A percentile compares a stretch with the other conserved stretches of the same genome.
These are phyloP conservation scores for Backusella tarrabulga DNA, from an alignment of 192 early-diverging fungal species.

Conservation along the genomic window DNA sequence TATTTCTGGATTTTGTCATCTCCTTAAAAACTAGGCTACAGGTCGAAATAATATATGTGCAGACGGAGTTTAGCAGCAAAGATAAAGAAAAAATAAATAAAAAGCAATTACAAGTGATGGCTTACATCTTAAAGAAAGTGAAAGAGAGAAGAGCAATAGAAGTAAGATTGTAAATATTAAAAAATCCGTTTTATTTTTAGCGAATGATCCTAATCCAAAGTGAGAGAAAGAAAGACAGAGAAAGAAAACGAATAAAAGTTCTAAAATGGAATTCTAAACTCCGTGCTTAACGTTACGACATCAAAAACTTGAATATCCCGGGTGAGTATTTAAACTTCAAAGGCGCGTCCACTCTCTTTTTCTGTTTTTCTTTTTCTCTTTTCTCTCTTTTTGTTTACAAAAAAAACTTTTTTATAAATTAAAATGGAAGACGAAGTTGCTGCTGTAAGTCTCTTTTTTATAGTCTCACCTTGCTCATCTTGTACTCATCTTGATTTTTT, in stretches of 20 bases:
- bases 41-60: too few relatives aligned
- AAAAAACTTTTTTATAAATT: conserved; percentile 3
- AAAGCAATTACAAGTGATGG: background rate
- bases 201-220: background rate
- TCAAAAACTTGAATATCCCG: background rate
- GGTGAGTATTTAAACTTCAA: background rate
- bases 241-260: background rate
- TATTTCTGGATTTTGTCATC: too few relatives aligned
- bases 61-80: too few relatives aligned
- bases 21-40: too few relatives aligned
- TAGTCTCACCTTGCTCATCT: background rate
- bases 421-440: conserved; percentile 82
- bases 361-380: conserved; percentile 4
- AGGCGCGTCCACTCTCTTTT: background rate
- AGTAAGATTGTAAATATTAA: background rate
- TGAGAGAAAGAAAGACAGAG: background rate
- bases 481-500: background rate
- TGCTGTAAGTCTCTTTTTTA: conserved; percentile 61
- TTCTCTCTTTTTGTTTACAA: background rate
- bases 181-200: background rate
- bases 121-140: background rate
- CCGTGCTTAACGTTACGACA: background rate
- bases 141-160: background rate
- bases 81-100: background rate
- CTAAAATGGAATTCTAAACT: background rate